Evolutionary conservation across 306 rosid genomes (phyloP), one percentile per base, ranked within the genome.

Genomic region (Fragaria iinumae): DNA sequence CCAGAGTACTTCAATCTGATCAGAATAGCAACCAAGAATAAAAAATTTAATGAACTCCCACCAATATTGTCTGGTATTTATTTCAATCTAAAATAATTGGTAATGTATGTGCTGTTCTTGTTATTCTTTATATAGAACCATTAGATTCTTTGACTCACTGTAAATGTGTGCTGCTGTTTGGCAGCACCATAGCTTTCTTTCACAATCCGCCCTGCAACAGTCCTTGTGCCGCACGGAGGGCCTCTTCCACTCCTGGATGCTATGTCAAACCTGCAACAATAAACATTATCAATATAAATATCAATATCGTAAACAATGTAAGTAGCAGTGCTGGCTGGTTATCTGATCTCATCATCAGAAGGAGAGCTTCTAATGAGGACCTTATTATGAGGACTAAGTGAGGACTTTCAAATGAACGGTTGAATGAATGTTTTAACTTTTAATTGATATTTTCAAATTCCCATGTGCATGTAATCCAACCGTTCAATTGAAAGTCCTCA

Each of bases 1-100:
- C 98, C 98, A 95, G 16, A 92, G 88, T 34, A 92, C 97, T 86
- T 95, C 96, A 84, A 95, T 86, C 98, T 95, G 87, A 68, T 32
- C 65, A 80, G 57, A 29, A 55, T 25, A 39, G 64, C 72, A 60
- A 70, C 39, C 45, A 79, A 39, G 53, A 21, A 73, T 45, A 8
- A 70, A 73, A 47, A 80, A 20, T 53, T 62, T 9, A 18, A 76
- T 60, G 4, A 11, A 67, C 36, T 9, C 44, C 11, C n/a, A 29
- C 11, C 14, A 32, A 32, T 13, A 59, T 25, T 25, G 7, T 62
- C 20, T 62, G n/a, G 29, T 65, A 6, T 9, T 14, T 64, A 13
- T 20, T 53, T 27, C 48, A 52, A 71, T 39, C n/a, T 11, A 18
- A 23, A 52, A 72, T 14, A 27, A 69, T 5, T 48, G 43, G 55